Base-by-base conservation (phyloP, 1,139 yeast species). In the Zygoascus hellenicus region DNA sequence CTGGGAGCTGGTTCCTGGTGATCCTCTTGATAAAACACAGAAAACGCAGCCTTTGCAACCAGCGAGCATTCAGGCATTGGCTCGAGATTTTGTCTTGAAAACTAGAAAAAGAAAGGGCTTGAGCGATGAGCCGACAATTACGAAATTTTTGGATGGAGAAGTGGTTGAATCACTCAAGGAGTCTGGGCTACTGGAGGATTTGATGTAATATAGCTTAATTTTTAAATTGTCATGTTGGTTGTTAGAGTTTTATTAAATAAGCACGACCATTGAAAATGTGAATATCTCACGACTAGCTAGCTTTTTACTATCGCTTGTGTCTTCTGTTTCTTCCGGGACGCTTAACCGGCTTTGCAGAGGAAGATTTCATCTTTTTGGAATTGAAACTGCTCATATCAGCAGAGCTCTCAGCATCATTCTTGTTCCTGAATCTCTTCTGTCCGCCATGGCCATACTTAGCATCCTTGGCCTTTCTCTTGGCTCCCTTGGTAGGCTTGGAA, bases 1-100 rank as follows among this genome's bases (percentile, higher is more conserved):
- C 51, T 94, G 97, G 96, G 76, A 77, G 15, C 64, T 72, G 7
- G 95, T 87, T 0, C 96, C 97, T 1, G 98, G 98, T 0, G 89
- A 90, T 66, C 97, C 97, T 4, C 64, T 90, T 56, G 96, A 90
- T 62, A 67, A 68, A 22, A 75, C 76, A 26, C 78, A 78, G 13
- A 70, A 68, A 46, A 74, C 88, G 38, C 89, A 89, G 9, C 75
- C 81, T 36, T 71, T 92, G 60, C 80, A 80, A 55, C 86, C 96
- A 0, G 96, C 92, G 1, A 81, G 83, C 2, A 66, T 71, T 0
- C 71, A 72, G 19, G 81, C 85, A 1, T 68, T 90, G 54, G 92
- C 96, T 0, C 72, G 98, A 51, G 98, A 94, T 64, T 88, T 90
- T 59, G 83, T 89, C 40, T 68, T 86, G 66, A 94, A 94, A 65